phyloP scores from a whole-genome alignment of 2,329 filamentous ascomycete genomes.

The Diaporthe vexans region DNA sequence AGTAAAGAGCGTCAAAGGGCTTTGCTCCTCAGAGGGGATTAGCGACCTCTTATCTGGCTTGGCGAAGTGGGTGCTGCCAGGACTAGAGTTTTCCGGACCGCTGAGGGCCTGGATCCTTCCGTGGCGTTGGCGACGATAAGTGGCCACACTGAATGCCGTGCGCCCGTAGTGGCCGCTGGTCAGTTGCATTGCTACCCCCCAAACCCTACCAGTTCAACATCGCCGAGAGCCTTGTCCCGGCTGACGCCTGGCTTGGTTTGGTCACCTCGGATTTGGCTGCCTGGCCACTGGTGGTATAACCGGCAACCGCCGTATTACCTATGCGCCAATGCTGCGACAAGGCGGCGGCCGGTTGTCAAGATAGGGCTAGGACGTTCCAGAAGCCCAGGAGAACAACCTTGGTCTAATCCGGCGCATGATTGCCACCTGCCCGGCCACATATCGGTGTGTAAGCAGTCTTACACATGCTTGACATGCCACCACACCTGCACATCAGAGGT shows the following conservation, averaged over 20 bases:
- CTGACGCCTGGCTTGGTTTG: neutral
- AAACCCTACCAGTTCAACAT: neutral
- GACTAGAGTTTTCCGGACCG: slow-evolving; percentile 10
- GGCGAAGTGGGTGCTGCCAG: slow-evolving; percentile 32
- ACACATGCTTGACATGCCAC: slow-evolving; percentile 7
- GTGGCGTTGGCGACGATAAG: slow-evolving; percentile 5
- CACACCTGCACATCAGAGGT: neutral
- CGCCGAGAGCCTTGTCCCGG: neutral
- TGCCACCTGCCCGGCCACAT: slow-evolving; percentile 9
- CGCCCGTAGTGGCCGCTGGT: neutral
- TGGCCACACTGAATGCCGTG: slow-evolving; percentile 3
- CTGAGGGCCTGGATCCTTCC: slow-evolving; percentile 18
- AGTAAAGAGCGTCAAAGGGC: slow-evolving; percentile 23
- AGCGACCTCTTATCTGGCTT: slow-evolving; percentile 32
- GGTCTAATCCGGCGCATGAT: slow-evolving; percentile 17
- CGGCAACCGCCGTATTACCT: slow-evolving; percentile 18
- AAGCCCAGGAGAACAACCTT: slow-evolving; percentile 21
- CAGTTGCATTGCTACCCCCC: neutral
- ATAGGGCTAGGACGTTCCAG: slow-evolving; percentile 34
- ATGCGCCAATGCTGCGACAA: neutral
- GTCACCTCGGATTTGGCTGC: slow-evolving; percentile 4
- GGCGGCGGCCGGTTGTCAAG: slow-evolving; percentile 18
- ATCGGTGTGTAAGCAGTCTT: slow-evolving; percentile 29
- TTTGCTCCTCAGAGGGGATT: slow-evolving; percentile 13
- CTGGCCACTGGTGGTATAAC: neutral